Evolutionary conservation across 169 alveolate species (phyloP).

Genomic region (Plasmodium inui): DNA sequence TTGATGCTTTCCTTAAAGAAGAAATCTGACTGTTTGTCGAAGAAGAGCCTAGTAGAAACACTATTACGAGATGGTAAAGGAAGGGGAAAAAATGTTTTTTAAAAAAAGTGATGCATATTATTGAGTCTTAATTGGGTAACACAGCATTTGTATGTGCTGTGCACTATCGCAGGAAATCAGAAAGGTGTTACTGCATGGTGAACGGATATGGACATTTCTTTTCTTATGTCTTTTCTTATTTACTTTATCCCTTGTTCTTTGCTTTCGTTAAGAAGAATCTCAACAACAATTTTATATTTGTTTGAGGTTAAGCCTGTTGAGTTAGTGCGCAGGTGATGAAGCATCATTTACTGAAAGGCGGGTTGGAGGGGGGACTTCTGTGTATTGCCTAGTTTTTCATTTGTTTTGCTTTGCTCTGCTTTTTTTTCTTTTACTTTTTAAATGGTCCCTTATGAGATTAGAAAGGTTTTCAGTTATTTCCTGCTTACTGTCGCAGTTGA

Average conservation of each 20-base stretch:
- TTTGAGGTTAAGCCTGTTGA: constrained; percentile 43
- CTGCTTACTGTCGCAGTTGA: constrained; percentile 7
- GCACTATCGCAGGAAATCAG: not conserved
- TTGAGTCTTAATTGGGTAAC: not conserved
- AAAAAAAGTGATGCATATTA: not conserved
- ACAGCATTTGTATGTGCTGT: not conserved
- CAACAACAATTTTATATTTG: constrained; percentile 48
- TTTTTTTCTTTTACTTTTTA: constrained; percentile 57
- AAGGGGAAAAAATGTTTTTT: not conserved
- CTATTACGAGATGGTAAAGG: constrained; percentile 13
- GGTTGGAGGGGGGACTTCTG: not conserved
- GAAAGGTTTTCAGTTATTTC: constrained; percentile 35
- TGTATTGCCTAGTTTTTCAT: not conserved
- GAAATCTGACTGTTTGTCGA: constrained; percentile 55
- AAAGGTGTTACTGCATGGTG: not conserved
- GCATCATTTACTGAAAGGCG: not conserved
- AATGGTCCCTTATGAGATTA: constrained; percentile 44
- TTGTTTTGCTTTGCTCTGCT: not conserved
- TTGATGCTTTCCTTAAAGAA: constrained; percentile 43
- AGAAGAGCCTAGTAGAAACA: constrained; percentile 53
- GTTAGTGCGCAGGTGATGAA: not conserved
- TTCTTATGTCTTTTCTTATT: not conserved
- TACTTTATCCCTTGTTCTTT: constrained; percentile 69
- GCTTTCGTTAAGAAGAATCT: constrained; percentile 55
- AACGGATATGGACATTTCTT: not conserved